phyloP scores from a whole-genome alignment of 1,284 basidiomycete genomes.

The Cutaneotrichosporon arboriforme region DNA sequence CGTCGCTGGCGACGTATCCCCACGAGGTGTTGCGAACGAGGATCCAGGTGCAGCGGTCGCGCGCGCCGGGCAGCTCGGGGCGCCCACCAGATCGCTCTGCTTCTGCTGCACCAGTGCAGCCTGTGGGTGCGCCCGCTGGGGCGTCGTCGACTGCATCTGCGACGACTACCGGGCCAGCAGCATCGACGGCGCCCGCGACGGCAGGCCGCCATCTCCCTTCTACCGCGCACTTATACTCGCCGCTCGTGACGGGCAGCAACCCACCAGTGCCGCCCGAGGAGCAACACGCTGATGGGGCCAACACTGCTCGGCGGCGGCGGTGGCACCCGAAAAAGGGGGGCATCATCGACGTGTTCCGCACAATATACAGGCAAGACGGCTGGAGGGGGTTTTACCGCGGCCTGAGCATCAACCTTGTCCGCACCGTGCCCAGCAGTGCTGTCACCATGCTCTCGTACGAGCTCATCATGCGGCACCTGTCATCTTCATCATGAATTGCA shows the following conservation, averaged over 20 bases:
- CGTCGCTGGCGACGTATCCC: conserved; percentile 87
- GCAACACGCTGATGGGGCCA: neutral
- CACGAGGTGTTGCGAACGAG: conserved; percentile 92
- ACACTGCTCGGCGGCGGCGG: neutral
- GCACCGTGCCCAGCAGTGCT: conserved; percentile 89
- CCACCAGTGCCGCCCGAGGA: conserved; percentile 15
- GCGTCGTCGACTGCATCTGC: neutral
- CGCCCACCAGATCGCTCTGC: neutral
- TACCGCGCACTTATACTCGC: conserved; percentile 19
- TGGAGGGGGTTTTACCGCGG: conserved; percentile 84
- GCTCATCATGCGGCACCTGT: conserved; percentile 49
- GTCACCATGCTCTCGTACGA: conserved; percentile 83
- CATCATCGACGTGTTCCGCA: conserved; percentile 64
- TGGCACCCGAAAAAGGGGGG: conserved; percentile 48
- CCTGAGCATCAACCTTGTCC: conserved; percentile 77
- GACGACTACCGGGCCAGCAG: neutral
- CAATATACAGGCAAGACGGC: conserved; percentile 72
- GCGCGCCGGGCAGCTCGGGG: neutral
- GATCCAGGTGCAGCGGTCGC: conserved; percentile 59
- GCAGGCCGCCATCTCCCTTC: neutral
- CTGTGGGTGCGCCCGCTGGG: neutral
- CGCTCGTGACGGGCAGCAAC: conserved; percentile 26
- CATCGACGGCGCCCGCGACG: neutral
- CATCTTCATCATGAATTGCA: conserved; percentile 4
- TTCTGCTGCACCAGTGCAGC: neutral